Conservation (phyloP, 768 basidiomycete genomes). For the Russula foetens region DNA sequence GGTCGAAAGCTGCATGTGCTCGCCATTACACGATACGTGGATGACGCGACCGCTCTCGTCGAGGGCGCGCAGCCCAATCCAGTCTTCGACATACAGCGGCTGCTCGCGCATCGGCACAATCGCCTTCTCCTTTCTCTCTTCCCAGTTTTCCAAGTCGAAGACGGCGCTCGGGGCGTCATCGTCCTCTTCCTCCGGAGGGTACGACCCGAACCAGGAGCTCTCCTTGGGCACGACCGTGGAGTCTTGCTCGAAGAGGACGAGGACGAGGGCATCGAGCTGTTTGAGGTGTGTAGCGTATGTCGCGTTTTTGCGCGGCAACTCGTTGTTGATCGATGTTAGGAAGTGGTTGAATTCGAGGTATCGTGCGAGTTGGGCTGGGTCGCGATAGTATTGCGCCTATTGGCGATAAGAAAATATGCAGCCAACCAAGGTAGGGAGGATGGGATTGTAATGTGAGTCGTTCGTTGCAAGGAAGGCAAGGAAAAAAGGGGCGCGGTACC, state of each 20-base stretch:
- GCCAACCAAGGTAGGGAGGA: neutral
- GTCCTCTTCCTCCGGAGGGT: conserved; percentile 35
- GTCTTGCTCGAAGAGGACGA: conserved; percentile 67
- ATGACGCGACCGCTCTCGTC: conserved; percentile 57
- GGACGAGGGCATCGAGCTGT: conserved; percentile 56
- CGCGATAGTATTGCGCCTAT: conserved; percentile 84
- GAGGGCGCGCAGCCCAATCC: conserved; percentile 68
- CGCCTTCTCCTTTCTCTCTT: conserved; percentile 21
- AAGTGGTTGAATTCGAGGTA: conserved; percentile 61
- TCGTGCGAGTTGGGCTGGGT: conserved; percentile 47
- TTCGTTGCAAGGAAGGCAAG: neutral
- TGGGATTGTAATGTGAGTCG: neutral
- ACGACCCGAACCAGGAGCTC: conserved; percentile 80
- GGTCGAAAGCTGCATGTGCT: conserved; percentile 61
- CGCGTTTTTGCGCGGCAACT: conserved; percentile 43
- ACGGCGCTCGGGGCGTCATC: conserved; percentile 8
- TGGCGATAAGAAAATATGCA: neutral
- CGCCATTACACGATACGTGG: conserved; percentile 57
- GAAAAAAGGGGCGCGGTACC: conserved; percentile 26
- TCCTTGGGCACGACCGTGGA: conserved; percentile 78
- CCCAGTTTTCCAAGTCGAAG: neutral
- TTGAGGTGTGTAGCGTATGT: conserved; percentile 56
- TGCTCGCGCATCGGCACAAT: conserved; percentile 69
- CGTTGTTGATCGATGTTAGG: conserved; percentile 74
- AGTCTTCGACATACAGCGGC: conserved; percentile 67